Conservation (phyloP, 179 eudicot species). For the Heliamphora pulchella region DNA sequence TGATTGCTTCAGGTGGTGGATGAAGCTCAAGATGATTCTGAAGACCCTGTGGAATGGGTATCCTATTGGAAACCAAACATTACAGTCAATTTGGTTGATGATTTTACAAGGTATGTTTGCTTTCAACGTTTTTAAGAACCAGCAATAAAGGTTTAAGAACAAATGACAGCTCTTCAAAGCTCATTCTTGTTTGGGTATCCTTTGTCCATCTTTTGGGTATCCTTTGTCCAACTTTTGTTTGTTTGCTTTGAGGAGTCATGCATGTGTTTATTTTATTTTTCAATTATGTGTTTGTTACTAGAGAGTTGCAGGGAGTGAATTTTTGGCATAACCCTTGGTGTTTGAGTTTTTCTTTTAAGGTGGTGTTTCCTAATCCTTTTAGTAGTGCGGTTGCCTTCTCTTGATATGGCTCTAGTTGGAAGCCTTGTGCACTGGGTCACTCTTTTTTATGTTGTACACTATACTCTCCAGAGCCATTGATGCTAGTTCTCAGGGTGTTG, state of each 20-base stretch:
- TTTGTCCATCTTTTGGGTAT: no score
- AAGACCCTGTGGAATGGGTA: constrained; percentile 76
- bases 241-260: no score
- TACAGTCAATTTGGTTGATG: constrained; percentile 88
- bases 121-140: not conserved
- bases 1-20: constrained; percentile 51
- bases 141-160: not conserved
- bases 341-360: not conserved
- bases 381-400: not conserved
- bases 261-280: no score
- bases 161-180: not conserved
- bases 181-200: not conserved
- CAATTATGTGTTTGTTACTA: no score
- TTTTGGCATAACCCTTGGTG: not conserved
- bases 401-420: no score
- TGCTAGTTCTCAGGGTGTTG: no score
- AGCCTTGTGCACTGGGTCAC: no score
- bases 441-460: no score
- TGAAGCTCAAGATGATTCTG: constrained; percentile 37
- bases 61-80: constrained; percentile 97
- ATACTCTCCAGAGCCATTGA: no score
- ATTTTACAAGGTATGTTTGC: constrained; percentile 60
- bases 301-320: no score
- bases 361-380: not conserved
- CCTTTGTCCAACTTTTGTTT: no score